Percentiles rank a stretch among this genome's conserved stretches.
phyloP scores from a whole-genome alignment of 2,329 filamentous ascomycete genomes.

The Gaeumannomyces sp. region DNA sequence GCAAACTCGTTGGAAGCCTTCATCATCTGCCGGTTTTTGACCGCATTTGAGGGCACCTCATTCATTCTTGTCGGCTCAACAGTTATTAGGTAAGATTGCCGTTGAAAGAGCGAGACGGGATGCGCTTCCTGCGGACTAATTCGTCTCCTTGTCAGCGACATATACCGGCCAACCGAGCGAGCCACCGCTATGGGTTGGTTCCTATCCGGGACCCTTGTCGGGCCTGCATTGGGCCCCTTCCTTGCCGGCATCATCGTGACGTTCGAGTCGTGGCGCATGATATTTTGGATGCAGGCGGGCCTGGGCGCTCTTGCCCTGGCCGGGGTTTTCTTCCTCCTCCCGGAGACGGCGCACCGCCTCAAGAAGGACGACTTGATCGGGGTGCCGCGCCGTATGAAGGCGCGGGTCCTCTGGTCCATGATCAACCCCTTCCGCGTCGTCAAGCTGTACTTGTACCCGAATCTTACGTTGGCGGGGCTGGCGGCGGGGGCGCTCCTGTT shows the following conservation, averaged over 20 bases:
- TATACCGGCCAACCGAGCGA: conserved; percentile 54
- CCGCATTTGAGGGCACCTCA: conserved; percentile 63
- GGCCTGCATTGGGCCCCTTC: conserved; percentile 57
- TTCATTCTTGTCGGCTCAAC: conserved; percentile 62
- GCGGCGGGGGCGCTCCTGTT: conserved; percentile 57
- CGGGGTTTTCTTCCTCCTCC: conserved; percentile 54
- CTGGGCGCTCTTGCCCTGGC: conserved; percentile 38
- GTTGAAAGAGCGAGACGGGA: too few species aligned
- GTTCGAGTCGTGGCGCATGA: conserved; percentile 58
- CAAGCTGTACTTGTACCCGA: conserved; percentile 56
- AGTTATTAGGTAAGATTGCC: conserved; percentile 43
- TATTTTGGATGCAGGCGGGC: conserved; percentile 62
- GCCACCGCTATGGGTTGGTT: conserved; percentile 64
- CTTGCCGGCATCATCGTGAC: conserved; percentile 66
- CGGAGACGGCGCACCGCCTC: conserved; percentile 60
- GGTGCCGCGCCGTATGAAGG: conserved; percentile 35
- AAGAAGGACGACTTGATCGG: conserved; percentile 49
- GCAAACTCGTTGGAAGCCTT: conserved; percentile 60
- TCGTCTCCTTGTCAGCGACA: conserved; percentile 28
- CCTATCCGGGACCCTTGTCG: conserved; percentile 58
- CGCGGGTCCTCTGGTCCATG: conserved; percentile 48
- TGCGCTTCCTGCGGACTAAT: background rate
- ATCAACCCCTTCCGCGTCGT: conserved; percentile 54
- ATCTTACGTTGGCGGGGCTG: conserved; percentile 52
- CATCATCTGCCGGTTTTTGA: conserved; percentile 63